phyloP scores from a whole-genome alignment of 2,329 filamentous ascomycete species.

The Ophiostoma ulmi region DNA sequence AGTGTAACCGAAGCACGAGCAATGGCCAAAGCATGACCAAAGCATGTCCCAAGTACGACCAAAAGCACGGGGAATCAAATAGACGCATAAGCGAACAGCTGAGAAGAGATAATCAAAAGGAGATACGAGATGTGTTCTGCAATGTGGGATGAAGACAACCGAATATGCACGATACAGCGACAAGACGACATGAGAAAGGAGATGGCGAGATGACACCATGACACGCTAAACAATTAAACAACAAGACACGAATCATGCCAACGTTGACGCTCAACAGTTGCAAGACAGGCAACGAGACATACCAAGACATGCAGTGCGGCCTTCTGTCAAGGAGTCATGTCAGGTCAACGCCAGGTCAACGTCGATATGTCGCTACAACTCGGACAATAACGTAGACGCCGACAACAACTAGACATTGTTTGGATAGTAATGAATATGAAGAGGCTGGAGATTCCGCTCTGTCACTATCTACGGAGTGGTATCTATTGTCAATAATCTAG shows the following conservation, averaged over 20 bases:
- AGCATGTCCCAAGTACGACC: background rate
- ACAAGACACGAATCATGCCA: background rate
- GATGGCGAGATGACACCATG: background rate
- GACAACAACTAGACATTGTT: background rate
- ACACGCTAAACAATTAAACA: background rate
- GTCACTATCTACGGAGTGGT: background rate
- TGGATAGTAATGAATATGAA: background rate
- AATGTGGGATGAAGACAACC: background rate
- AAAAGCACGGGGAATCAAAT: background rate
- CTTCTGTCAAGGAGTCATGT: background rate
- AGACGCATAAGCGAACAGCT: background rate
- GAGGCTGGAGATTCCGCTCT: background rate
- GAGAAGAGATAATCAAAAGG: background rate
- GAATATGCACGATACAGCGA: background rate
- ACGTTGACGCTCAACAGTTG: background rate
- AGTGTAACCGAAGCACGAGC: background rate
- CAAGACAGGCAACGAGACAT: constrained; percentile 2
- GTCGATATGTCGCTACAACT: background rate
- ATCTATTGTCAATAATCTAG: background rate
- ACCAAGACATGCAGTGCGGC: background rate
- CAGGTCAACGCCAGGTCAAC: background rate
- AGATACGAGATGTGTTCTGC: background rate
- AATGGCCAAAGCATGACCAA: background rate
- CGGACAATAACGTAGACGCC: background rate
- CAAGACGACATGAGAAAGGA: background rate